phyloP scores from a whole-genome alignment of 179 eudicot genomes.

The Beta corolliflora region DNA sequence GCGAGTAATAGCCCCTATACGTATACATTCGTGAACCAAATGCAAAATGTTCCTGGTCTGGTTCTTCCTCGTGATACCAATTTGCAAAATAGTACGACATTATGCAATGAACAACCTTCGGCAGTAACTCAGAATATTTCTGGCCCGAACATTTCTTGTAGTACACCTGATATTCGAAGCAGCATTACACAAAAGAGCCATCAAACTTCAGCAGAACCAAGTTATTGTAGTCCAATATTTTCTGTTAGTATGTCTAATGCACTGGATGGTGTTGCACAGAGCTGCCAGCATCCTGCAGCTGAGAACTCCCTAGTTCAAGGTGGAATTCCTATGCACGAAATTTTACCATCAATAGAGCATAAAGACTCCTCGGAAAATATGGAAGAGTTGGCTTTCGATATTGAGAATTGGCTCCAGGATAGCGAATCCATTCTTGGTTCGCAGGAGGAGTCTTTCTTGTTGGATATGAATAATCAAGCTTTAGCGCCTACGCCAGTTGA shows the following conservation, averaged over 20 bases:
- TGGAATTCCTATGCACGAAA: constrained; percentile 15
- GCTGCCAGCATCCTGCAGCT: constrained; percentile 23
- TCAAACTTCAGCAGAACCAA: constrained; percentile 9
- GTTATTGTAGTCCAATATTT: constrained; percentile 4
- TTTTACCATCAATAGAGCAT: constrained; percentile 21
- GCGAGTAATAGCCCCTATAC: constrained; percentile 27
- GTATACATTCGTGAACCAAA: constrained; percentile 26
- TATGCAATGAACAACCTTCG: constrained; percentile 21
- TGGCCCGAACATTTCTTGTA: constrained; percentile 4
- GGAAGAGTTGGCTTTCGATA: constrained; percentile 25
- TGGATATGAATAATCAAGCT: constrained; percentile 31
- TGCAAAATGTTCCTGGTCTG: constrained; percentile 26
- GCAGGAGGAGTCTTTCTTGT: constrained; percentile 20
- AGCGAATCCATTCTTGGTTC: constrained; percentile 9
- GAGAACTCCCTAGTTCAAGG: constrained; percentile 21
- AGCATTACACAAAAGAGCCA: constrained; percentile 13
- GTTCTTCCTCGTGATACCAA: constrained; percentile 17
- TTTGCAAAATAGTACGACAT: constrained; percentile 2
- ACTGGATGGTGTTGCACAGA: constrained; percentile 10
- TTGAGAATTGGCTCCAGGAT: constrained; percentile 35
- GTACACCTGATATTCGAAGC: constrained; percentile 3
- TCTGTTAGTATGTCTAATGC: constrained; percentile 21
- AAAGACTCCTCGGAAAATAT: constrained; percentile 15
- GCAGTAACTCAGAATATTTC: constrained; percentile 22
- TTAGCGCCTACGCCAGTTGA: constrained; percentile 39